These are phyloP conservation scores for Eimeria zaria DNA, from an alignment of 169 alveolate species.

Conservation along the genomic window DNA sequence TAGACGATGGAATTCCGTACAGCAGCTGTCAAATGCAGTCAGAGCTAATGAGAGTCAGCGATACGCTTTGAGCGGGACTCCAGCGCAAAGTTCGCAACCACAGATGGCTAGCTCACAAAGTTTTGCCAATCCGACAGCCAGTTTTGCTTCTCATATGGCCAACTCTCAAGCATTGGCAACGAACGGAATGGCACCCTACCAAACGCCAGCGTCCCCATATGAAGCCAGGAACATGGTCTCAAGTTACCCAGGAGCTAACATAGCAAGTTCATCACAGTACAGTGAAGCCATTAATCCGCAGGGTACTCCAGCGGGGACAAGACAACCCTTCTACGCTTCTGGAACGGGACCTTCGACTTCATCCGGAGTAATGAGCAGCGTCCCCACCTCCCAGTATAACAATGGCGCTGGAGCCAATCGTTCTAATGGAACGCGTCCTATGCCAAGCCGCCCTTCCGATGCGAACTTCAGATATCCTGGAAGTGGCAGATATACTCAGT, in stretches of 20 bases:
- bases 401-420: background rate
- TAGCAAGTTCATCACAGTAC: background rate
- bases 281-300: background rate
- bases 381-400: background rate
- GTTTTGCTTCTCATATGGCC: background rate
- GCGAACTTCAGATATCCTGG: background rate
- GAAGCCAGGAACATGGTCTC: background rate
- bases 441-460: background rate
- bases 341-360: background rate
- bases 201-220: background rate
- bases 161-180: background rate
- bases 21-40: conserved; percentile 40
- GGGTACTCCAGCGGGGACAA: background rate
- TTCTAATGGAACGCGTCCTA: background rate
- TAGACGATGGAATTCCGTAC: conserved; percentile 61
- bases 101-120: background rate
- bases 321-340: background rate
- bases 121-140: too few relatives aligned
- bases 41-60: conserved; percentile 6
- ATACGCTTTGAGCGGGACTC: background rate
- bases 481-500: background rate
- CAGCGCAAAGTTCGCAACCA: background rate
- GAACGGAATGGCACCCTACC: background rate
- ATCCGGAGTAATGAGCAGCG: background rate
- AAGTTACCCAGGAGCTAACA: conserved; percentile 10